Base-by-base conservation (phyloP, 495 filamentous ascomycete species). In the Aspergillus steynii region DNA sequence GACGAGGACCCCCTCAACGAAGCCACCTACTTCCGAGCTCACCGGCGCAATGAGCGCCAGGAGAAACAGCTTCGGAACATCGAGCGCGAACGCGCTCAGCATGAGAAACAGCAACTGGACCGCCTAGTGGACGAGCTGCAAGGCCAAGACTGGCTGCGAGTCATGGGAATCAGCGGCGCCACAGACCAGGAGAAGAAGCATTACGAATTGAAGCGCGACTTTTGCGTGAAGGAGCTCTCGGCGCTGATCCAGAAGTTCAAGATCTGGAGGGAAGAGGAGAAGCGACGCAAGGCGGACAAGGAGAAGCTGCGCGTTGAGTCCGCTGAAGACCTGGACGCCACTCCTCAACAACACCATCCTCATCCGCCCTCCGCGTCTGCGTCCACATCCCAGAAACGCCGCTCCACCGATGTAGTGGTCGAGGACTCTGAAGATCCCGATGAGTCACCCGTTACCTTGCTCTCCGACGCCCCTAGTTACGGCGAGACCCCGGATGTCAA, bases 61-160 rank as follows among this genome's bases (percentile, higher is more conserved):
- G 95, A 99, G 74, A 96, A 94, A 66, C 90, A 93, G 31, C 86
- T 96, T 25, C 89, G 95, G 34, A 98, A 98, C 68, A 89, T 94
- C 46, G 96, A 98, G 70, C 92, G 90, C 68, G 92, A 95, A 62
- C 86, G 90, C 1, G 92, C 94, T 2, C 90, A 94, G 74, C 93
- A 97, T 80, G 92, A 98, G 68, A 91, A 92, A 64, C 87, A 92
- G 55, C 89, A 93, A 65, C 84, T 97, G 45, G 90, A 95, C 56
- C 84, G 93, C 7, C 79, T 97, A 45, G 83, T 97, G 45, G 92
- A 95, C 51, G 92, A 91, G 46, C 82, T 99, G 4, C 87, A 90
- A 68, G 87, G 93, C n/a, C 88, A 86, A 45, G 95, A 97, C 69
- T 99, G 95, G 95, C 79, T 97, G 58, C 88, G 90, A 57, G 82